Percentiles rank a stretch among this genome's conserved stretches.
Conservation (phyloP, 345 rosid species). For the Ceriops tagal region DNA sequence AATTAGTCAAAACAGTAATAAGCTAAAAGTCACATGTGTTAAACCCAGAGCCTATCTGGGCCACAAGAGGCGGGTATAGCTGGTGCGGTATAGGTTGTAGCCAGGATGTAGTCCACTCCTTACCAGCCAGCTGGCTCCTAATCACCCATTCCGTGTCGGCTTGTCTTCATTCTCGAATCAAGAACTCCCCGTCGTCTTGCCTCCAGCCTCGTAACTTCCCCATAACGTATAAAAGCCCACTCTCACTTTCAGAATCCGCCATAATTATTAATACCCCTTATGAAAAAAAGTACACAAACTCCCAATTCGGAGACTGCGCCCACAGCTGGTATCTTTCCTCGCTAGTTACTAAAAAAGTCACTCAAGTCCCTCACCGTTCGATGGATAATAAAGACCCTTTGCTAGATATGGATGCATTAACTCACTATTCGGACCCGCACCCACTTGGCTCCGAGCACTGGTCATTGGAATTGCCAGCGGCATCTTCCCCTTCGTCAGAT, state of each 20-base stretch:
- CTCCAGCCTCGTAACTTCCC: not conserved
- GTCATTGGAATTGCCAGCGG: slow-evolving; percentile 9
- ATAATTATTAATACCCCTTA: not conserved
- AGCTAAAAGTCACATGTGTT: slow-evolving; percentile 13
- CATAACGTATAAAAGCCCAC: not conserved
- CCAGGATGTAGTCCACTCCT: not conserved
- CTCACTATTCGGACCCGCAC: slow-evolving; percentile 20
- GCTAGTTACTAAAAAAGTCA: not conserved
- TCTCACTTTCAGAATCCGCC: not conserved
- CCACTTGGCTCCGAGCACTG: slow-evolving; percentile 12
- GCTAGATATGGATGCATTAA: slow-evolving; percentile 22
- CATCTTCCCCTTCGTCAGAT: slow-evolving; percentile 31
- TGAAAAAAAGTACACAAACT: not conserved
- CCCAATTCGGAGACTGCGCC: too few species aligned
- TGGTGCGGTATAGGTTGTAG: not conserved
- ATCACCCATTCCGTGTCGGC: slow-evolving; percentile 30
- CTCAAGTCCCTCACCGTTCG: not conserved
- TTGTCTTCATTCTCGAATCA: not conserved
- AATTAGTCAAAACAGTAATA: not conserved
- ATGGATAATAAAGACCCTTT: not conserved
- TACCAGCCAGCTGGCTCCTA: slow-evolving; percentile 26
- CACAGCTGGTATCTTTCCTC: too few species aligned
- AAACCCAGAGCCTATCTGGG: not conserved
- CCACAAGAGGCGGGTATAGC: not conserved
- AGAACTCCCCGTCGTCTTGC: not conserved